Evolutionary conservation across 2,329 filamentous ascomycete species (phyloP).

Genomic region (Drechslerella dactyloides): DNA sequence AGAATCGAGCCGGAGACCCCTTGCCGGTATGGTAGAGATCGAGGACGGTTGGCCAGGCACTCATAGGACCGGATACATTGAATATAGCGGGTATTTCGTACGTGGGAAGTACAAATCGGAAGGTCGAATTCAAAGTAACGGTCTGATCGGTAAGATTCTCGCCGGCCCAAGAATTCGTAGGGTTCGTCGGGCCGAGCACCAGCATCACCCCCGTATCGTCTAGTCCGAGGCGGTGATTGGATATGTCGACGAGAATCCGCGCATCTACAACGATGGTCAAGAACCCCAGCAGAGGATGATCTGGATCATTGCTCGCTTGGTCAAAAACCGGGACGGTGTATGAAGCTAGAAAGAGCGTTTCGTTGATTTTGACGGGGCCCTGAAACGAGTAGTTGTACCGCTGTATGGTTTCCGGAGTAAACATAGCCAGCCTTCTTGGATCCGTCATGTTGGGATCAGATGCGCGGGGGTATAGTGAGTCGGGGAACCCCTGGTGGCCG

Average conservation of each 20-base stretch:
- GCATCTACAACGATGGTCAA: constrained; percentile 80
- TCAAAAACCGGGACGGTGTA: constrained; percentile 80
- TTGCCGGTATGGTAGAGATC: constrained; percentile 66
- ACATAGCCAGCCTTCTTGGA: constrained; percentile 50
- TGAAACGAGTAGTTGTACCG: constrained; percentile 64
- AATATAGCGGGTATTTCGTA: constrained; percentile 58
- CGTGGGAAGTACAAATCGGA: constrained; percentile 68
- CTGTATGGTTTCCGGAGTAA: constrained; percentile 58
- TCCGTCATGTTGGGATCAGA: constrained; percentile 18
- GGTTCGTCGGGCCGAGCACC: constrained; percentile 53
- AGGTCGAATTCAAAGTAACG: constrained; percentile 33
- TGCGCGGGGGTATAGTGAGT: constrained; percentile 61
- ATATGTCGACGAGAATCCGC: constrained; percentile 54
- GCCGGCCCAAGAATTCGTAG: constrained; percentile 52
- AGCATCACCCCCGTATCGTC: constrained; percentile 54
- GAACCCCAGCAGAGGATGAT: constrained; percentile 71
- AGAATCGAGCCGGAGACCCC: constrained; percentile 66
- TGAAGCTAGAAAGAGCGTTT: constrained; percentile 76
- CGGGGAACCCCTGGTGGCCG: constrained; percentile 63
- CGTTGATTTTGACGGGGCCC: constrained; percentile 76
- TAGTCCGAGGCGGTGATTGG: constrained; percentile 52
- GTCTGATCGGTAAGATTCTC: constrained; percentile 26
- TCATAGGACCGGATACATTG: constrained; percentile 66
- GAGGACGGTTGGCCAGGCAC: constrained; percentile 68
- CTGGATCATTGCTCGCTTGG: constrained; percentile 60